phyloP scores from a whole-genome alignment of 352 stramenopile species.

The Phytopythium oedochilum region DNA sequence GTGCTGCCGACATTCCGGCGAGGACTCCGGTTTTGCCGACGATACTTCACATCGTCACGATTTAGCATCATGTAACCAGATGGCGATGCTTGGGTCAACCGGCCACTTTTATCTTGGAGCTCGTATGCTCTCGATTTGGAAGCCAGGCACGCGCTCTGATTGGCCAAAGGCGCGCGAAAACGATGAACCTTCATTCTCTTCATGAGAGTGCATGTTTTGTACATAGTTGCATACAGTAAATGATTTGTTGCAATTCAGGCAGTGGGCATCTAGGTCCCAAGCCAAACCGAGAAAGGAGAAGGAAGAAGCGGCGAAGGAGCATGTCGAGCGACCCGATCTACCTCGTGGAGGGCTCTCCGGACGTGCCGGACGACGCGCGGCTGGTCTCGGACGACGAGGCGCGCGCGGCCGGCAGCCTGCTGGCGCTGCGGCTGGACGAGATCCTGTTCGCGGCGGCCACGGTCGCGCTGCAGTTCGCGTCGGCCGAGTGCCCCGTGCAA shows the following conservation, averaged over 20 bases:
- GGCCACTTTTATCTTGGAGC: not conserved
- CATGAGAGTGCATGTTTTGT: no score
- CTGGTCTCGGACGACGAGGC: constrained; percentile 17
- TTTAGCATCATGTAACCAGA: not conserved
- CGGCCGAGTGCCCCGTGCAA: constrained; percentile 24
- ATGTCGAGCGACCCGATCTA: constrained; percentile 13
- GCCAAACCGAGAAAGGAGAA: no score
- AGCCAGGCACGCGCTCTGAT: not conserved
- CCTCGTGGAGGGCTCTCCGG: constrained; percentile 25
- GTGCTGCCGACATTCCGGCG: no score
- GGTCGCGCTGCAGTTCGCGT: constrained; percentile 19
- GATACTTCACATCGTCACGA: no score
- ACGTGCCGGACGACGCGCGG: constrained; percentile 14
- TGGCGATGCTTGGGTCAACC: not conserved
- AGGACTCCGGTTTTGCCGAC: no score
- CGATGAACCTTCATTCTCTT: no score
- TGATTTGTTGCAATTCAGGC: no score
- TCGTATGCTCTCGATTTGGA: not conserved
- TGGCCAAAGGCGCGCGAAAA: not conserved
- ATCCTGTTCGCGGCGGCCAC: constrained; percentile 39
- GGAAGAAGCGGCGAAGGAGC: no score
- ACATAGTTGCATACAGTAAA: no score
- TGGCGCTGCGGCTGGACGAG: constrained; percentile 19
- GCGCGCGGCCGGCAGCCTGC: constrained; percentile 2
- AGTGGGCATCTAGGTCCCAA: no score